phyloP scores from a whole-genome alignment of 306 rosid species.

The Luffa aegyptiaca region DNA sequence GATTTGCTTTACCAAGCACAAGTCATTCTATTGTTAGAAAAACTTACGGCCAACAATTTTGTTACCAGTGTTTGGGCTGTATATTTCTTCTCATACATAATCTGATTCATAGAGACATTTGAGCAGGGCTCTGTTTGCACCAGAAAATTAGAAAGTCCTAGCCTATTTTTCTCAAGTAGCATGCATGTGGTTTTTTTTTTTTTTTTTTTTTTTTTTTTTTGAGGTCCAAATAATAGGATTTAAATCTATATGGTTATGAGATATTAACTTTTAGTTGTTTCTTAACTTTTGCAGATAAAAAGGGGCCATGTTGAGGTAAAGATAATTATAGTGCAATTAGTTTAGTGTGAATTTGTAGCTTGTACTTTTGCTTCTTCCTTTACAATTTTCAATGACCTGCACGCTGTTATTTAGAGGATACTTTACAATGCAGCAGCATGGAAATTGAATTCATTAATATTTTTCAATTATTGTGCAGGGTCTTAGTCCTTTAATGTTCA shows the following conservation, averaged over 20 bases:
- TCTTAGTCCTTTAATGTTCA: constrained; percentile 78
- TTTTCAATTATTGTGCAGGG: constrained; percentile 48
- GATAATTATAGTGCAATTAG: background rate
- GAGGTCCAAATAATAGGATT: background rate
- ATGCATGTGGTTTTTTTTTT: background rate
- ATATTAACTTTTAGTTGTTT: constrained; percentile 24
- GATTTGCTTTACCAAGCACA: constrained; percentile 18
- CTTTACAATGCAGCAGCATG: background rate
- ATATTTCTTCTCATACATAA: constrained; percentile 6
- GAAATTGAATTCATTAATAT: background rate
- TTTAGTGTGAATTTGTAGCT: background rate
- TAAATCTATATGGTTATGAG: background rate
- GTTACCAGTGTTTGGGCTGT: background rate
- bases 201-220: background rate
- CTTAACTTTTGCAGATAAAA: constrained; percentile 49
- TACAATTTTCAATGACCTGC: background rate
- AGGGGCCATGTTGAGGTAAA: constrained; percentile 79
- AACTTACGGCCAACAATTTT: background rate
- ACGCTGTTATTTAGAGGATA: background rate
- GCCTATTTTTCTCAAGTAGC: background rate
- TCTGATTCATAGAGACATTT: constrained; percentile 6
- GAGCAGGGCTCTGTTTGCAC: background rate
- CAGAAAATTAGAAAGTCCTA: background rate
- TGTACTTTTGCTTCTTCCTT: background rate
- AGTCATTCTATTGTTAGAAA: background rate